These are phyloP conservation scores for Colletotrichum paranaense DNA, from an alignment of 2,329 filamentous ascomycete genomes.

Conservation along the genomic window DNA sequence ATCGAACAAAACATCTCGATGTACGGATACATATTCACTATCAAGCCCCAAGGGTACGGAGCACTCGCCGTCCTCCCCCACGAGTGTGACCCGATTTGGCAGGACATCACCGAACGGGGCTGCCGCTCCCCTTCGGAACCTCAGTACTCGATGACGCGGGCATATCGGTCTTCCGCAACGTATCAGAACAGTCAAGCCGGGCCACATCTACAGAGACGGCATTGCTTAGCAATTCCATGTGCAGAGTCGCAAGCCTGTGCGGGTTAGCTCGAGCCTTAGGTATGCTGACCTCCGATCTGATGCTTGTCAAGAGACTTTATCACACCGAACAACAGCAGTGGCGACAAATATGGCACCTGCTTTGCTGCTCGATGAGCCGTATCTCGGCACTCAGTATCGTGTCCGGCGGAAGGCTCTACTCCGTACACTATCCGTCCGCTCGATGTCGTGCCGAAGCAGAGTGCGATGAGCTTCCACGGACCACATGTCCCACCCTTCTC, in stretches of 20 bases:
- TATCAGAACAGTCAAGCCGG: conserved; percentile 13
- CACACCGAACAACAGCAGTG: background rate
- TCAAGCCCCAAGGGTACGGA: background rate
- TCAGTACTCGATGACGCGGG: conserved; percentile 16
- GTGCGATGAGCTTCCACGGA: background rate
- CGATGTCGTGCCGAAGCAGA: background rate
- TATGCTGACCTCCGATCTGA: background rate
- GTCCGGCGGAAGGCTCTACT: background rate
- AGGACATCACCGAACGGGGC: conserved; percentile 1
- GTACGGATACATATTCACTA: background rate
- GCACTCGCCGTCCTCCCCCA: background rate
- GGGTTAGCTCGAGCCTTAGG: background rate
- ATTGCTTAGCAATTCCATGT: background rate
- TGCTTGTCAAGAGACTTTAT: background rate
- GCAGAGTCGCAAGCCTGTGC: background rate
- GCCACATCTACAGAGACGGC: background rate
- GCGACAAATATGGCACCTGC: background rate
- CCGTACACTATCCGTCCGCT: background rate
- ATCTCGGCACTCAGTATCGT: background rate
- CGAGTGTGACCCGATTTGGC: conserved; percentile 18
- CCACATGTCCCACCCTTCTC: background rate
- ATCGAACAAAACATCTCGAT: background rate
- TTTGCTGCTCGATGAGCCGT: background rate
- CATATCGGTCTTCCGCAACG: conserved; percentile 5
- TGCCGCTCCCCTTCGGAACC: background rate